phyloP scores from a whole-genome alignment of 2,329 filamentous ascomycete genomes.

The Pseudogymnoascus sp. region DNA sequence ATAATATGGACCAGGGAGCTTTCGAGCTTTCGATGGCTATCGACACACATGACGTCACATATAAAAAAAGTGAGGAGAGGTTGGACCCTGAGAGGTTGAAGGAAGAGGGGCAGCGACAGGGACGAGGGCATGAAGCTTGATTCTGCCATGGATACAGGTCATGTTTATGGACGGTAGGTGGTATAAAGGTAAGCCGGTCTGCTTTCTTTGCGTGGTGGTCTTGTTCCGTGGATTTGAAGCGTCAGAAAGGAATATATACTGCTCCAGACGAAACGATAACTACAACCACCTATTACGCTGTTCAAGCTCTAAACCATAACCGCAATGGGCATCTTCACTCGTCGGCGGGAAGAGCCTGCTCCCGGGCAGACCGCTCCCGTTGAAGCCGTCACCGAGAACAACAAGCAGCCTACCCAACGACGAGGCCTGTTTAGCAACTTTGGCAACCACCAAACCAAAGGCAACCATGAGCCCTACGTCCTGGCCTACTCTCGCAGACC shows the following conservation, averaged over 20 bases:
- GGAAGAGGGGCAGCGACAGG: not conserved
- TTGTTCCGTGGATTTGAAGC: not conserved
- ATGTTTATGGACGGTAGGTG: not conserved
- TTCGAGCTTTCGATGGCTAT: not conserved
- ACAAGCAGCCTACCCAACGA: conserved; percentile 1
- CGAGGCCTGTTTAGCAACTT: not conserved
- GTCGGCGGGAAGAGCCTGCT: conserved; percentile 11
- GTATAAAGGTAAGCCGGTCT: not conserved
- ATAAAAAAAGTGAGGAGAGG: not conserved
- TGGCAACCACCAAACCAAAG: not conserved
- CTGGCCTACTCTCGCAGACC: conserved; percentile 33
- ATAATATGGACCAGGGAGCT: not conserved
- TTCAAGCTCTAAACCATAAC: not conserved
- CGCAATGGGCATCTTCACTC: conserved; percentile 21
- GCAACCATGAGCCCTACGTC: not conserved
- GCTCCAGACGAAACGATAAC: not conserved
- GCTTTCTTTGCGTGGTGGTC: not conserved
- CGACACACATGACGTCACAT: not conserved
- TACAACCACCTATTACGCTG: not conserved
- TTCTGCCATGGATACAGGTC: not conserved
- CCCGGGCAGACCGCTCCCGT: not conserved
- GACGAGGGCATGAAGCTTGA: not conserved
- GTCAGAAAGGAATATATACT: not conserved
- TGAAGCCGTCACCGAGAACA: conserved; percentile 5
- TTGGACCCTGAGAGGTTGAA: not conserved